Conservation (phyloP, 495 filamentous ascomycete genomes). For the Penicillium soppii region DNA sequence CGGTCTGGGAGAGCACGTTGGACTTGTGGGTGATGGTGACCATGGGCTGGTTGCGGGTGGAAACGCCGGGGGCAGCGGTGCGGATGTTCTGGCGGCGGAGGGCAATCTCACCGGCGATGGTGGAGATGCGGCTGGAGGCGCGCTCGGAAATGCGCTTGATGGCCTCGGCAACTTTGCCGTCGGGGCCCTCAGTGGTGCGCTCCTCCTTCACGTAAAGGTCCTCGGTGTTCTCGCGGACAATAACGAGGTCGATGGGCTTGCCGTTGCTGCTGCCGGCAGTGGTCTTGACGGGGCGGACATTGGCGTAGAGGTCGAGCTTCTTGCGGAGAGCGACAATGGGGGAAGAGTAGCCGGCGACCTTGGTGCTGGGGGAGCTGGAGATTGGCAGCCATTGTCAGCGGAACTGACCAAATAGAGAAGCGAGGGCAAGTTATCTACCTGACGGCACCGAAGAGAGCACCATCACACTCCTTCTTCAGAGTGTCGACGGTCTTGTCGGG, state of each 20-base stretch:
- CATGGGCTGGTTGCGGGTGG: slow-evolving; percentile 65
- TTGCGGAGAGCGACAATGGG: slow-evolving; percentile 98
- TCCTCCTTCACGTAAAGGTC: slow-evolving; percentile 99
- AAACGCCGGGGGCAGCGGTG: slow-evolving; percentile 37
- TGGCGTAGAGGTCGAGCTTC: slow-evolving; percentile 91
- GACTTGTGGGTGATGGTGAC: slow-evolving; percentile 99
- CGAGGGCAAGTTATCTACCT: slow-evolving; percentile 40
- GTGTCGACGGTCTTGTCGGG: slow-evolving; percentile 86
- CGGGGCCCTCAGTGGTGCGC: slow-evolving; percentile 66
- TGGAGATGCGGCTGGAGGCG: slow-evolving; percentile 79
- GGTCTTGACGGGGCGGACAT: slow-evolving; percentile 93
- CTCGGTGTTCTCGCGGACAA: slow-evolving; percentile 98
- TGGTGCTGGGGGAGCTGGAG: slow-evolving; percentile 72
- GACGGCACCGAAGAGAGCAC: slow-evolving; percentile 94
- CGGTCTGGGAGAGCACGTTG: slow-evolving; percentile 94
- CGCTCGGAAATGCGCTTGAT: slow-evolving; percentile 93
- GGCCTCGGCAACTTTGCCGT: slow-evolving; percentile 87
- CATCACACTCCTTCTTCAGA: slow-evolving; percentile 86
- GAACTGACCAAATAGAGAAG: neutral
- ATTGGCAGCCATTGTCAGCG: slow-evolving; percentile 4
- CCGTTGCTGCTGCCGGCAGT: slow-evolving; percentile 53
- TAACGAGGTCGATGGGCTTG: slow-evolving; percentile 87
- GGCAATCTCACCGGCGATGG: slow-evolving; percentile 93
- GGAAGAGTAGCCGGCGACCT: slow-evolving; percentile 92
- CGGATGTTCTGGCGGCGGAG: slow-evolving; percentile 81